Percentiles rank a stretch among this genome's conserved stretches.
Conservation (phyloP, 2,329 filamentous ascomycete species). For the Aspergillus calidoustus region DNA sequence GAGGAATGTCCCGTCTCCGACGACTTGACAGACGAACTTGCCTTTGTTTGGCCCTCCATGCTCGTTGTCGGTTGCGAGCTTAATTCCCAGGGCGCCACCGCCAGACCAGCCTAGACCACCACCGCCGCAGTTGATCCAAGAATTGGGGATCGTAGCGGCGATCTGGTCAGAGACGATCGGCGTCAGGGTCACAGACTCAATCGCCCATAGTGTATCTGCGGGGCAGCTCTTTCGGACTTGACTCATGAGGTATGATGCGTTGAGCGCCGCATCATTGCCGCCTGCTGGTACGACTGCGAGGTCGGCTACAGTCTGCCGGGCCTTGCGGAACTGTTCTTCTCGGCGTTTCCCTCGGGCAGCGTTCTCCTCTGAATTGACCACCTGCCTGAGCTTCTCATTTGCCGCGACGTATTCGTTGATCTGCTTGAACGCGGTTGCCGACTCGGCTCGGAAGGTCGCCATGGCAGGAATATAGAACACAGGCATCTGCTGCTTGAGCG, state of each 20-base stretch:
- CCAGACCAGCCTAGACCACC: conserved; percentile 82
- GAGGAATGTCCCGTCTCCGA: conserved; percentile 70
- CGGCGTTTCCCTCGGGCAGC: conserved; percentile 59
- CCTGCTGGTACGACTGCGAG: conserved; percentile 57
- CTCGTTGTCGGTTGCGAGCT: conserved; percentile 66
- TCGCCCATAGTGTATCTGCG: conserved; percentile 70
- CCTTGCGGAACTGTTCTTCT: conserved; percentile 61
- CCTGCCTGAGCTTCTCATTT: conserved; percentile 49
- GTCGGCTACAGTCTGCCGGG: conserved; percentile 63
- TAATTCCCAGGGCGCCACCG: conserved; percentile 75
- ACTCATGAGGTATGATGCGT: conserved; percentile 61
- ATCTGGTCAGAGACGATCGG: conserved; percentile 72
- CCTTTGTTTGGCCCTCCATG: conserved; percentile 56
- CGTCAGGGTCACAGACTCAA: conserved; percentile 79
- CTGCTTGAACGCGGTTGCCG: conserved; percentile 68
- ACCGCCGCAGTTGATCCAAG: conserved; percentile 81
- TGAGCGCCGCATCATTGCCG: conserved; percentile 65
- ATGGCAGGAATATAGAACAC: conserved; percentile 72
- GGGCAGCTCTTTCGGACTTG: conserved; percentile 63
- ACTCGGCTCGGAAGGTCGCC: conserved; percentile 69
- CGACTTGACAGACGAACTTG: conserved; percentile 66
- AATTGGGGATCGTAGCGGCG: conserved; percentile 68
- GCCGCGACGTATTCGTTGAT: conserved; percentile 65
- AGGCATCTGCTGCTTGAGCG: conserved; percentile 73
- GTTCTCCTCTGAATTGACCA: conserved; percentile 48